Percentiles rank a stretch among this genome's conserved stretches.
phyloP scores from a whole-genome alignment of 768 basidiomycete species.

The Rhodocollybia butyracea region DNA sequence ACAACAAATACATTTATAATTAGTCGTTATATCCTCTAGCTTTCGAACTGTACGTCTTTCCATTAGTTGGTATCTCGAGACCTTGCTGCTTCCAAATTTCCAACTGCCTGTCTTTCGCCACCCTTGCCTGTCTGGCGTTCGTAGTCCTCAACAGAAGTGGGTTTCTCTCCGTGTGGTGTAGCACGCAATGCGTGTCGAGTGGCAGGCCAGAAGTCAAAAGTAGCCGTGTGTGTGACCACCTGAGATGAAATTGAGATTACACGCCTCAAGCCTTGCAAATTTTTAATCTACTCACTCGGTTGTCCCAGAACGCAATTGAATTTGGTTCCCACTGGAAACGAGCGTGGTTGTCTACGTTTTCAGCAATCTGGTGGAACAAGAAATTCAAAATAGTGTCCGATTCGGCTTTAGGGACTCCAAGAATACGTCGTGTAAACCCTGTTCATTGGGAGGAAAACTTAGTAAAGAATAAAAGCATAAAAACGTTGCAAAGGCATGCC shows the following conservation, averaged over 20 bases:
- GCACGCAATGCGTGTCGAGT: conserved; percentile 76
- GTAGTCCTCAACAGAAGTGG: conserved; percentile 73
- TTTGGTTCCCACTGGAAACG: conserved; percentile 77
- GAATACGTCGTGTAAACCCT: conserved; percentile 79
- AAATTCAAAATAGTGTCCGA: conserved; percentile 71
- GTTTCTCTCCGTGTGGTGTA: conserved; percentile 79
- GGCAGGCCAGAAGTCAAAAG: conserved; percentile 79
- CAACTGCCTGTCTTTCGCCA: conserved; percentile 69
- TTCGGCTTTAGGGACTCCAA: conserved; percentile 78
- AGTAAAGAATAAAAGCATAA: not conserved
- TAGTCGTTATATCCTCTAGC: conserved; percentile 62
- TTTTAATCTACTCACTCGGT: conserved; percentile 47
- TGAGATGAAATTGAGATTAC: conserved; percentile 20
- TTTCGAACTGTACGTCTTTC: conserved; percentile 29
- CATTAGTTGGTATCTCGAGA: conserved; percentile 27
- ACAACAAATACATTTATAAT: not conserved
- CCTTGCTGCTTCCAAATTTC: conserved; percentile 73
- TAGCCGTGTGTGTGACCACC: conserved; percentile 76
- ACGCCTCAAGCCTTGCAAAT: not conserved
- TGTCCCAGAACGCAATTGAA: conserved; percentile 86
- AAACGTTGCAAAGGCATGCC: conserved; percentile 33
- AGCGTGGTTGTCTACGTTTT: conserved; percentile 72
- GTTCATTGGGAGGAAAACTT: not conserved
- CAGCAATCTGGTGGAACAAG: conserved; percentile 67
- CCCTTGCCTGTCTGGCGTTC: conserved; percentile 58